These are phyloP conservation scores for Leccinellum albellum DNA, from an alignment of 768 basidiomycete species.

Conservation along the genomic window DNA sequence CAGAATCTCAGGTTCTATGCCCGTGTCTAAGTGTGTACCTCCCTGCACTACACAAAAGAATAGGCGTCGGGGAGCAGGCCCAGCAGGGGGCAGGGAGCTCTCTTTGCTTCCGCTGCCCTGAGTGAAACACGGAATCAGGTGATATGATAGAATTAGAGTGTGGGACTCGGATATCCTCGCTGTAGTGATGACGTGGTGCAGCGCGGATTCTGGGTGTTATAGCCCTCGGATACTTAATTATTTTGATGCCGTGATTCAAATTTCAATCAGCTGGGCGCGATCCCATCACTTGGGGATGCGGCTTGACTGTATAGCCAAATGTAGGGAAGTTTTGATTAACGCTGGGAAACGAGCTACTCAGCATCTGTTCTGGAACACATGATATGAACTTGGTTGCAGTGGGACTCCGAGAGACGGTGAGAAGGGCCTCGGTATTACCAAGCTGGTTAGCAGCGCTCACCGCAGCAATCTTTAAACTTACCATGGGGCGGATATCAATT, in stretches of 20 bases:
- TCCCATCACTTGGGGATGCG: conserved; percentile 10
- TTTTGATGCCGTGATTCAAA: conserved; percentile 4
- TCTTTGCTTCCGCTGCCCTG: not conserved
- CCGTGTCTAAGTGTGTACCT: conserved; percentile 5
- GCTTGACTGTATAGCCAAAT: conserved; percentile 1
- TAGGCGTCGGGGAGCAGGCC: not conserved
- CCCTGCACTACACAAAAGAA: not conserved
- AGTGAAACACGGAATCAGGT: not conserved
- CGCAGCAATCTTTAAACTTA: not conserved
- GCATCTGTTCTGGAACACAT: not conserved
- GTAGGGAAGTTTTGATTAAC: conserved; percentile 1
- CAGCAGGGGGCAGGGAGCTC: not conserved
- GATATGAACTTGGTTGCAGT: not conserved
- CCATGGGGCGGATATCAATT: not conserved
- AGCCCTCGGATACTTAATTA: conserved; percentile 3
- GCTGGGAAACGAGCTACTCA: not conserved
- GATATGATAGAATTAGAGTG: not conserved
- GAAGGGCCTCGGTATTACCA: not conserved
- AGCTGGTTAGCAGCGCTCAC: not conserved
- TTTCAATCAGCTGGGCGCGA: conserved; percentile 12
- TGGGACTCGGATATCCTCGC: not conserved
- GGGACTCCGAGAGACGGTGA: not conserved
- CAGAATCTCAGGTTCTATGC: not conserved
- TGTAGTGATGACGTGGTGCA: conserved; percentile 9
- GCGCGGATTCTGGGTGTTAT: conserved; percentile 1